phyloP scores from a whole-genome alignment of 768 basidiomycete genomes.

The Neoboletus subvelutipes region DNA sequence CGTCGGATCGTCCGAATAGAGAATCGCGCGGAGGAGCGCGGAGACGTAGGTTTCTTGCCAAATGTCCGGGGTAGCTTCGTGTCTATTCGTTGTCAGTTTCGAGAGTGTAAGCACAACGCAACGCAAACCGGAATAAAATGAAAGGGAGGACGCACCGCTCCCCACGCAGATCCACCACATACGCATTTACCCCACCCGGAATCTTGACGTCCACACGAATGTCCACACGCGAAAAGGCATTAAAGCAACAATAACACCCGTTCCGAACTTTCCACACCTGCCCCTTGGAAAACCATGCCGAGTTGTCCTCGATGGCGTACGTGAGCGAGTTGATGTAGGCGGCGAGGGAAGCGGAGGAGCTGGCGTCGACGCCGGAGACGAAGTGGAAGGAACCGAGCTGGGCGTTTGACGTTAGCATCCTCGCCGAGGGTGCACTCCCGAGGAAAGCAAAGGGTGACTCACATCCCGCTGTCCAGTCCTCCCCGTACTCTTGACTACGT shows the following conservation, averaged over 20 bases:
- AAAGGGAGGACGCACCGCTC: conserved; percentile 66
- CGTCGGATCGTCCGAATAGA: conserved; percentile 94
- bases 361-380: conserved; percentile 97
- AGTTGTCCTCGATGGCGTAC: conserved; percentile 87
- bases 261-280: conserved; percentile 87
- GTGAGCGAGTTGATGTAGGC: conserved; percentile 99
- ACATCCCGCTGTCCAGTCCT: conserved; percentile 85
- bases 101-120: not conserved
- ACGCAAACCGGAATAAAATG: not conserved
- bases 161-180: conserved; percentile 90
- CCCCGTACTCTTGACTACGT: conserved; percentile 91
- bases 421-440: not conserved
- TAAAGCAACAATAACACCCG: conserved; percentile 97
- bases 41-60: conserved; percentile 99
- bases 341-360: conserved; percentile 94
- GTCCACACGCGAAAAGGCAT: conserved; percentile 96
- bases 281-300: conserved; percentile 89
- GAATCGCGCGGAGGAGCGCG: conserved; percentile 83
- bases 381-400: conserved; percentile 97
- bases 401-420: not conserved
- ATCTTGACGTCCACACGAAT: conserved; percentile 98
- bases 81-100: conserved; percentile 27
- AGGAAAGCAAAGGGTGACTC: conserved; percentile 29
- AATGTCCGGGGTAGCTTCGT: conserved; percentile 86
- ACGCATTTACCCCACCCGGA: conserved; percentile 93